phyloP scores from a whole-genome alignment of 345 rosid species.

The Linum tenue region DNA sequence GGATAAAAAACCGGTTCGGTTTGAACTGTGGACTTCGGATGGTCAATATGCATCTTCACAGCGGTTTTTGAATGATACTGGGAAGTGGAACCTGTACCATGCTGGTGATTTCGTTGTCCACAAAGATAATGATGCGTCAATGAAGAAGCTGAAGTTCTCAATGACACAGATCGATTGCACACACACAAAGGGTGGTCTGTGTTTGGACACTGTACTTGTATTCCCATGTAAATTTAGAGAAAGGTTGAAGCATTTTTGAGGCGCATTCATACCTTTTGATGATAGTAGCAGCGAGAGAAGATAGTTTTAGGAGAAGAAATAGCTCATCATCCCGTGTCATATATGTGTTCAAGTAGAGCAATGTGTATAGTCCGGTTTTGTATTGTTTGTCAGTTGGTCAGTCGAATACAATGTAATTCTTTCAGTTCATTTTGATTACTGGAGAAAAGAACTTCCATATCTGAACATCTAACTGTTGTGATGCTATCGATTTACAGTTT shows the following conservation, averaged over 20 bases:
- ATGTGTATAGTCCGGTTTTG: not conserved
- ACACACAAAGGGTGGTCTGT: conserved; percentile 90
- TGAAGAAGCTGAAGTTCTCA: conserved; percentile 48
- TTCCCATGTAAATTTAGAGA: conserved; percentile 40
- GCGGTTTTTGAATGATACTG: conserved; percentile 43
- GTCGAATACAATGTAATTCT: not conserved
- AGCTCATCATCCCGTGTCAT: not conserved
- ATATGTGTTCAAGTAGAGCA: not conserved
- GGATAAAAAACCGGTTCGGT: conserved; percentile 73
- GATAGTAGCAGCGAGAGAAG: not conserved
- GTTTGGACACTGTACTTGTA: conserved; percentile 58
- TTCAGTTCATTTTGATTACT: not conserved
- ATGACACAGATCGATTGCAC: conserved; percentile 90
- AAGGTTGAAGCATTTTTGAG: conserved; percentile 41
- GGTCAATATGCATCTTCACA: conserved; percentile 51
- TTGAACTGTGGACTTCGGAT: conserved; percentile 65
- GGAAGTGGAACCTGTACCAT: conserved; percentile 63
- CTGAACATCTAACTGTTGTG: not conserved
- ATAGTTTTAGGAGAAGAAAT: not conserved
- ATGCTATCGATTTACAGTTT: not conserved
- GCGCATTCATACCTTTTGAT: not conserved
- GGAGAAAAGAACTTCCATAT: not conserved
- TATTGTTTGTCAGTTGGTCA: no score
- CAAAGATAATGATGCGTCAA: conserved; percentile 12
- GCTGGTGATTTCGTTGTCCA: conserved; percentile 66